Percentiles rank a stretch among this genome's conserved stretches.
phyloP scores from a whole-genome alignment of 306 rosid genomes.

The Fragaria ananassa region DNA sequence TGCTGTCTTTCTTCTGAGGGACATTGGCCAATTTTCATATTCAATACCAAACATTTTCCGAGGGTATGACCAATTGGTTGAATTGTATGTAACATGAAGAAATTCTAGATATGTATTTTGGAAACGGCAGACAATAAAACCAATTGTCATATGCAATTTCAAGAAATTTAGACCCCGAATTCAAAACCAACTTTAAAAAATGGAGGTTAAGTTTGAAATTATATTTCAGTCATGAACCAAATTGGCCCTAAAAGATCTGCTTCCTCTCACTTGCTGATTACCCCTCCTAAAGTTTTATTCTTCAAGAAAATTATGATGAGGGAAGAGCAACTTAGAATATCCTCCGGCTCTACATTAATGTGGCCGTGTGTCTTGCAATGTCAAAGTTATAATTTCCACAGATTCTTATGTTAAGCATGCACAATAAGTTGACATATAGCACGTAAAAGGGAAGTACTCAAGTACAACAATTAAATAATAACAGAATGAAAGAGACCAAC shows the following conservation, averaged over 20 bases:
- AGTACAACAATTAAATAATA: not conserved
- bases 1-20: not conserved
- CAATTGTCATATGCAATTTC: not conserved
- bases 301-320: not conserved
- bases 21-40: not conserved
- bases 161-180: not conserved
- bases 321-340: not conserved
- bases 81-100: not conserved
- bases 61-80: not conserved
- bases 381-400: not conserved
- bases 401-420: not conserved
- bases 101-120: not conserved
- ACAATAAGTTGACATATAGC: not conserved
- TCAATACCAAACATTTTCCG: not conserved
- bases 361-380: not conserved
- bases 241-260: not conserved
- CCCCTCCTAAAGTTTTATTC: not conserved
- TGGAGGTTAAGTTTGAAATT: not conserved
- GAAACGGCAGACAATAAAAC: not conserved
- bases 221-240: not conserved
- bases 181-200: not conserved
- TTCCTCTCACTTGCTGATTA: not conserved
- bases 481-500: constrained; percentile 36
- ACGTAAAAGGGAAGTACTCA: not conserved
- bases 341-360: not conserved